Evolutionary conservation across 495 filamentous ascomycete genomes (phyloP), one percentile per base, ranked within the genome.

Genomic region (Aspergillus cavernicola): DNA sequence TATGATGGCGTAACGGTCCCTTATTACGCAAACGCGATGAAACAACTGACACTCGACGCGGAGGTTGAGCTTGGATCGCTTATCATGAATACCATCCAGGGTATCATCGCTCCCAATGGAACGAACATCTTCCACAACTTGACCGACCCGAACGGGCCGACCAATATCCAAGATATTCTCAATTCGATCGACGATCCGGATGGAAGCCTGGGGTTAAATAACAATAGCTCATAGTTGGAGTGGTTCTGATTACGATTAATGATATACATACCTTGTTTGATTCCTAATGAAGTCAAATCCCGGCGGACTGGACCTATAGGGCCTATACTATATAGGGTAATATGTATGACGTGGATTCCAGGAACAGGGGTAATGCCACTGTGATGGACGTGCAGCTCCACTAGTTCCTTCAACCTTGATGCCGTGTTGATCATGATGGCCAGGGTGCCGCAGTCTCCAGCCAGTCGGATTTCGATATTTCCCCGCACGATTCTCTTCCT

Each of bases 21-120:
- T 10, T 75, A 75, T 64, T 75, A 75, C 56, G 68, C 72, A 2
- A 37, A 69, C 1, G 67, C 66, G 6, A 72, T 75, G 70, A 56
- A 55, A 10, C 49, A 66, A 7, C 62, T 73, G 0, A 61, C 69
- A 4, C 56, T 75, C 22, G 59, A 58, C 4, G 72, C 70, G 1
- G 45, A 65, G 4, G 64, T 73, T n/a, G 42, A 59, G 8, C 40
- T 75, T 10, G 60, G 55, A 22, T 53, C 48, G 5, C 48, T 67
- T 12, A 13, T 75, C 16, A 62, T 57, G 46, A 75, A 75, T 52
- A 69, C 70, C 1, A 54, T 75, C 15, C 57, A 64, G 22, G 58
- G 53, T 3, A 42, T 71, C 7, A 13, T 55, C 0, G 15, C 49
- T 2, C 44, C 40, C 8, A 61, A 56, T 16, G 59, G 58, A 6